phyloP scores from a whole-genome alignment of 2,329 filamentous ascomycete species.

The Coleophoma cylindrospora region DNA sequence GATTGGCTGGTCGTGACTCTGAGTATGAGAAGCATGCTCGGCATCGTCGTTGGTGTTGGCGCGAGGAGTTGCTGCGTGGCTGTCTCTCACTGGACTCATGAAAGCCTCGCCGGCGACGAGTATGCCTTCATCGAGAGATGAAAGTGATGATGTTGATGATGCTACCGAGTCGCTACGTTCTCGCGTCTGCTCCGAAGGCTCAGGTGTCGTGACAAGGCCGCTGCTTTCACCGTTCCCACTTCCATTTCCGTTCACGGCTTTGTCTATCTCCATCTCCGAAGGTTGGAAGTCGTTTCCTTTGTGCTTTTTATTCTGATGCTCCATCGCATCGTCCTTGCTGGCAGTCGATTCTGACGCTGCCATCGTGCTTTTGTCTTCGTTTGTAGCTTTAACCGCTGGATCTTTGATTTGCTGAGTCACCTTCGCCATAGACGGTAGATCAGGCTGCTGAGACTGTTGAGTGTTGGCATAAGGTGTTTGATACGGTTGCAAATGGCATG shows the following conservation, averaged over 20 bases:
- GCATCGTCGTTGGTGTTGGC: slow-evolving; percentile 3
- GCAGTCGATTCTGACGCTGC: slow-evolving; percentile 9
- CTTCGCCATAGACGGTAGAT: neutral
- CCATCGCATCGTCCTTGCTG: slow-evolving; percentile 8
- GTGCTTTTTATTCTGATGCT: slow-evolving; percentile 20
- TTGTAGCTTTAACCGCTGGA: slow-evolving; percentile 1
- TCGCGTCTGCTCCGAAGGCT: neutral
- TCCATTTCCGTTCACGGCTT: slow-evolving; percentile 3
- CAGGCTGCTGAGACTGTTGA: slow-evolving; percentile 1
- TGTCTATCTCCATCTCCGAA: slow-evolving; percentile 12
- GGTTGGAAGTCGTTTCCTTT: slow-evolving; percentile 15
- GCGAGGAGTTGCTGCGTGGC: slow-evolving; percentile 1
- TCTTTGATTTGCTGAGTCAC: neutral
- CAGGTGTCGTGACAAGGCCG: slow-evolving; percentile 1
- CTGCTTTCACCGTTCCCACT: neutral
- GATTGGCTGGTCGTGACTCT: slow-evolving; percentile 18
- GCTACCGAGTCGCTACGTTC: slow-evolving; percentile 17
- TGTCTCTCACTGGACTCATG: slow-evolving; percentile 3
- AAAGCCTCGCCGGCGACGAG: slow-evolving; percentile 9
- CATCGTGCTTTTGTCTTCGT: neutral
- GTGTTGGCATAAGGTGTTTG: slow-evolving; percentile 12
- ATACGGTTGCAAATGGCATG: slow-evolving; percentile 8
- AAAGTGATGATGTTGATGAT: slow-evolving; percentile 31
- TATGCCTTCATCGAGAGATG: slow-evolving; percentile 27
- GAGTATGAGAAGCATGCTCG: slow-evolving; percentile 15